phyloP scores from a whole-genome alignment of 148 eudicot species.

The Cornus florida region DNA sequence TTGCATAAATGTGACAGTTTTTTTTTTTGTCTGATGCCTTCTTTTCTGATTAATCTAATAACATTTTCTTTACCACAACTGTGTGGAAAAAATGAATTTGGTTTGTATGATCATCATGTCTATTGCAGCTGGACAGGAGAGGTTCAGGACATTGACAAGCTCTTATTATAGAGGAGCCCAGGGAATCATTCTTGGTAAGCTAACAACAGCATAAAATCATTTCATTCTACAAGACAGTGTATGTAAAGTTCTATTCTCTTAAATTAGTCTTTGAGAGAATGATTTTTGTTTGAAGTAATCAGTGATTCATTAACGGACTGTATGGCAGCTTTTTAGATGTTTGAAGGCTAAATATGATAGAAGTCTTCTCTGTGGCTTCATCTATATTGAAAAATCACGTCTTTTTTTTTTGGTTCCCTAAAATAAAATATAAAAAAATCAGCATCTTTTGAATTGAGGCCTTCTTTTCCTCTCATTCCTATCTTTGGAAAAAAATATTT shows the following conservation, averaged over 20 bases:
- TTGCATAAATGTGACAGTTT: neutral
- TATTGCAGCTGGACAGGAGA: conserved; percentile 94
- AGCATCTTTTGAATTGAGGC: neutral
- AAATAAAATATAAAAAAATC: too few relatives aligned
- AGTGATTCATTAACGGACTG: neutral
- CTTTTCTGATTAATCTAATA: neutral
- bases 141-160: conserved; percentile 86
- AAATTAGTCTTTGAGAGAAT: neutral
- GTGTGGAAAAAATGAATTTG: neutral
- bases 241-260: neutral
- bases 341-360: neutral
- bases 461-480: neutral
- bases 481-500: neutral
- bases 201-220: neutral
- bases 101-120: conserved; percentile 8
- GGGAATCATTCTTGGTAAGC: conserved; percentile 83
- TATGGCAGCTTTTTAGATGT: neutral
- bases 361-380: neutral
- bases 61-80: neutral
- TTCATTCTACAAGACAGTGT: neutral
- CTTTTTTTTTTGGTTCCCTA: too few relatives aligned
- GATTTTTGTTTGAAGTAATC: neutral
- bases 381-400: too few relatives aligned
- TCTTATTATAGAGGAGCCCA: conserved; percentile 92
- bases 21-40: neutral